Base-by-base conservation (phyloP, 208 protist genomes). In the Phytomonas serpens region DNA sequence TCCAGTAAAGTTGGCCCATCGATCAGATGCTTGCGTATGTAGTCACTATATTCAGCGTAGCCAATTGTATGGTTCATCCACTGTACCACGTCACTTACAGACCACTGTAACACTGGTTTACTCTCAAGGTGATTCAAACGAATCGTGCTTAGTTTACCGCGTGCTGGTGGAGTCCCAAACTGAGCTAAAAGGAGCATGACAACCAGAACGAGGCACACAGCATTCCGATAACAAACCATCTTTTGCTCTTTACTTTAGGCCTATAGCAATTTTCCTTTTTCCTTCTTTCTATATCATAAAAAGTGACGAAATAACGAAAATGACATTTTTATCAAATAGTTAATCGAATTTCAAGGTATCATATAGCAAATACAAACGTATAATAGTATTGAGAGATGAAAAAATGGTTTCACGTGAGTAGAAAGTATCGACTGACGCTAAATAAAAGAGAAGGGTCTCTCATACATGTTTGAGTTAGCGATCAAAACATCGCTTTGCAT, bases 21-120 rank as follows among this genome's bases (percentile, higher is more conserved):
- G 0, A 88, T 68, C 16, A 72, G 66, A 68, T 88, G 79, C 64
- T 85, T 88, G n/a, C 77, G 80, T 64, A 85, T 52, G 67, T 75
- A 85, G 36, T 61, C 37, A 52, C 63, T 75, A 69, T 84, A 85
- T 70, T 88, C 80, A n/a, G 77, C 16, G 66, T 85, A 88, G 27
- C 83, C 83, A 27, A 88, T 72, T 32, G 75, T 83, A 70, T 79
- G 57, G 33, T 83, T 83, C 79, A 88, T 78, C 80, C 83, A 88
- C 42, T 78, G 67, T 73, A 74, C 79, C 3, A 88, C 83, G 52
- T 88, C 80, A 13, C 38, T 64, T 36, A 78, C 75, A 3, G 71
- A 67, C 80, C 83, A 88, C 32, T 83, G 30, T 36, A 61, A 47
- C 11, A 83, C 73, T 19, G 81, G 71, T 52, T 57, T 57, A 3